Base-by-base conservation (phyloP, 805 yeast species). In the Ogataea trehalophila region DNA sequence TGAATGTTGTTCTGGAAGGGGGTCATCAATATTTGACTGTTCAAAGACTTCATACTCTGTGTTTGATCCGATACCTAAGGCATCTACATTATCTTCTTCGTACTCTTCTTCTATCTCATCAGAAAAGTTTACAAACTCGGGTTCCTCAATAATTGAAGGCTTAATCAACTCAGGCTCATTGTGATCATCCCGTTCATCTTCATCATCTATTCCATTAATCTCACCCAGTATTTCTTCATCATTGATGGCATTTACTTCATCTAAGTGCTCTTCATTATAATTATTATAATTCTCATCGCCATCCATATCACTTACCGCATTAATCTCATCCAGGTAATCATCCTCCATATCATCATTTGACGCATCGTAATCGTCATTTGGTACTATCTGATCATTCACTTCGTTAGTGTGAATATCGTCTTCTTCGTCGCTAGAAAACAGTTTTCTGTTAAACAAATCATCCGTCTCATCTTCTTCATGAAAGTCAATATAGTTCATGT, bases 321-420 rank as follows among this genome's bases (percentile, higher is more conserved):
- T 48, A 2, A 20, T 8, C n/a, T 15, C 22, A 7, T 26, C 33
- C 17, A n/a, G 33, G 22, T 38, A 33, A 34, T 42, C 48, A 20
- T 41, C 35, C 17, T 42, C 43, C 16, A 39, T 39, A n/a, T 34
- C 16, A 17, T 44, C 51, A 11, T 46, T 44, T 17, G 39, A 18
- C 33, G 44, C 45, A 18, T 40, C 48, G 33, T 34, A 33, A 20
- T 40, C 48, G 18, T 13, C 33, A 35, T 39, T 37, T 15, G 18
- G 18, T 13, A 37, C 5, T 15, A 18, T 26, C 15, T 15, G 13
- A 15, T 33, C 26, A 8, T 23, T 41, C 23, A 36, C 34, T 41
- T n/a, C 41, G 50, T 85, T 80, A 57, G 80, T 67, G 51, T 82
- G 81, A 16, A 79, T 62, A 62, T 88, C 47, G 33, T 45, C 39